Conservation (phyloP, 2,329 filamentous ascomycete genomes). For the Graphium sp. region DNA sequence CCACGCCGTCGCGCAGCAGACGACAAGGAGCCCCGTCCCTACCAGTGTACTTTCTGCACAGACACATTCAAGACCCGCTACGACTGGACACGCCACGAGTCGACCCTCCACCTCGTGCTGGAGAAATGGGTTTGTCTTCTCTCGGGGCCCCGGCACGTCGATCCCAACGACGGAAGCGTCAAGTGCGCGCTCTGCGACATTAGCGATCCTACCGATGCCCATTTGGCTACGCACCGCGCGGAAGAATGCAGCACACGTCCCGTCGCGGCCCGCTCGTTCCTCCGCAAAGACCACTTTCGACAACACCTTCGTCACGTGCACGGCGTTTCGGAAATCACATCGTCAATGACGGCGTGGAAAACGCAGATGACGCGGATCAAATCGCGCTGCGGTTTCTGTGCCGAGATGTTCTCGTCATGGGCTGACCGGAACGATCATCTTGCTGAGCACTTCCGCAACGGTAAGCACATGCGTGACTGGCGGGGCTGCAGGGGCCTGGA, state of each 20-base stretch:
- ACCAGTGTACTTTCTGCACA: constrained; percentile 29
- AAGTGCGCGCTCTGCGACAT: constrained; percentile 20
- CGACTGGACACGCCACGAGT: constrained; percentile 33
- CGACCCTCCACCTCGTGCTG: constrained; percentile 25
- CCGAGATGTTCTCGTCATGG: constrained; percentile 16
- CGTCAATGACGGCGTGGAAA: constrained; percentile 27
- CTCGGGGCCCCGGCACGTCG: constrained; percentile 15
- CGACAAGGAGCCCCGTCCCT: constrained; percentile 5
- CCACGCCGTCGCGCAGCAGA: neutral
- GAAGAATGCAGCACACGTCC: constrained; percentile 31
- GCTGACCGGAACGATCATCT: constrained; percentile 16
- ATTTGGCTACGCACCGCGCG: constrained; percentile 20
- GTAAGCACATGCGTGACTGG: constrained; percentile 20
- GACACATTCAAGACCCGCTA: constrained; percentile 26
- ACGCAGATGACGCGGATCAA: constrained; percentile 12
- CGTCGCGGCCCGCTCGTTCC: constrained; percentile 22
- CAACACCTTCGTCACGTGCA: constrained; percentile 25
- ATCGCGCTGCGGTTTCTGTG: constrained; percentile 20
- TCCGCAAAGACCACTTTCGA: constrained; percentile 23
- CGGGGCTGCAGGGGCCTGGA: constrained; percentile 22
- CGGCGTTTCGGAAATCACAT: constrained; percentile 17
- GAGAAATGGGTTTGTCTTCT: constrained; percentile 27
- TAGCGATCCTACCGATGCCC: constrained; percentile 12
- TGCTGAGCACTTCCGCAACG: constrained; percentile 19
- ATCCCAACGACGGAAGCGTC: constrained; percentile 20